Percentiles rank a stretch among this genome's conserved stretches.
Evolutionary conservation across 139 green algal species (phyloP).

Genomic region (Coelastrella sp.): DNA sequence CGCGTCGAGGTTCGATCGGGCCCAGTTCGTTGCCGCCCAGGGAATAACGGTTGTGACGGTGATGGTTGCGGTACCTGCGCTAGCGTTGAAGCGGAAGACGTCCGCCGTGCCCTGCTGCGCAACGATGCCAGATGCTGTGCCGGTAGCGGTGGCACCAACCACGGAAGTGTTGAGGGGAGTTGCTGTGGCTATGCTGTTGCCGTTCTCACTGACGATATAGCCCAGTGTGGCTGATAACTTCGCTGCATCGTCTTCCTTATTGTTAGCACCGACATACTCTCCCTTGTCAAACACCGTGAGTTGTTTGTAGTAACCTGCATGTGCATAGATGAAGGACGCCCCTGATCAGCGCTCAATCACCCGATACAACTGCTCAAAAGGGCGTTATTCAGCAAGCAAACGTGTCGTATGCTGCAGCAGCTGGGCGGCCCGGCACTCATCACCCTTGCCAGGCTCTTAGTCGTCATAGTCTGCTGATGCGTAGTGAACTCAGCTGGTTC

Average conservation of each 20-base stretch:
- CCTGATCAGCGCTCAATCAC: not conserved
- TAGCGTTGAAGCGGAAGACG: slow-evolving; percentile 10
- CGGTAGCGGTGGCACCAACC: not conserved
- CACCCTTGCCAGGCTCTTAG: no score
- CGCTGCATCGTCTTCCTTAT: slow-evolving; percentile 16
- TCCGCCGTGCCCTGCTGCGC: not conserved
- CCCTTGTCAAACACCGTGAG: slow-evolving; percentile 25
- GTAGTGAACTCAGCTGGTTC: no score
- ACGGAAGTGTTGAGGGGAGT: not conserved
- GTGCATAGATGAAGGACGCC: not conserved
- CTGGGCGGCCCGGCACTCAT: no score
- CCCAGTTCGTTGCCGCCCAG: not conserved
- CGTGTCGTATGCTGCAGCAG: not conserved
- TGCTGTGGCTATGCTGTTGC: slow-evolving; percentile 15
- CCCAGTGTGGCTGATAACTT: not conserved
- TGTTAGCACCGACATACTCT: slow-evolving; percentile 34
- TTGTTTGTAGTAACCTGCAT: slow-evolving; percentile 15
- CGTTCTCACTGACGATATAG: not conserved
- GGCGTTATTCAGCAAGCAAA: not conserved
- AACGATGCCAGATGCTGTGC: slow-evolving; percentile 13
- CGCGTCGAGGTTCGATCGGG: slow-evolving; percentile 2
- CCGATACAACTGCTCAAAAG: not conserved
- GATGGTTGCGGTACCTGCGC: not conserved
- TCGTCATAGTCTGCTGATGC: no score
- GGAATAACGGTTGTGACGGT: not conserved